phyloP scores from a whole-genome alignment of 139 green algal genomes.

The Volvox reticuliferus region DNA sequence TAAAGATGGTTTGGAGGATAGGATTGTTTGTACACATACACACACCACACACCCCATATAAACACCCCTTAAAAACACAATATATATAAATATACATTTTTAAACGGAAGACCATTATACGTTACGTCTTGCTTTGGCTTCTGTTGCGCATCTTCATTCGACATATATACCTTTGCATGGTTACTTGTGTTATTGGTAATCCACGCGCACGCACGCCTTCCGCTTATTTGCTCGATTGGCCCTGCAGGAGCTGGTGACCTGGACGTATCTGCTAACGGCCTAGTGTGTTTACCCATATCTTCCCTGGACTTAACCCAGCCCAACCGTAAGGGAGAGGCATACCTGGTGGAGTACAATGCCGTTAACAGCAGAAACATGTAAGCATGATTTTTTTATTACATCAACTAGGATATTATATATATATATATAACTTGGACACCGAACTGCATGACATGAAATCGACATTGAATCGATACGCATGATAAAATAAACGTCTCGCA shows the following conservation, averaged over 20 bases:
- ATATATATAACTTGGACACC: not conserved
- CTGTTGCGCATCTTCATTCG: no score
- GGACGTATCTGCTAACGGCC: not conserved
- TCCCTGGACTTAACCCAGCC: not conserved
- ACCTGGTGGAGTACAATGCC: not conserved
- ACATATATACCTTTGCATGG: not conserved
- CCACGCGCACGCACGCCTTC: no score
- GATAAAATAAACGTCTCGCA: no score
- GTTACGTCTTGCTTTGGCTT: no score
- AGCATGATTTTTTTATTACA: not conserved
- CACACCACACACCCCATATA: no score
- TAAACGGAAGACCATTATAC: no score
- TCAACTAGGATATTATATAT: not conserved
- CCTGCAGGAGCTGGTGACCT: not conserved
- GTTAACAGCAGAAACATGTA: conserved; percentile 33
- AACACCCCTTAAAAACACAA: no score
- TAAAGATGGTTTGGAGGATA: no score
- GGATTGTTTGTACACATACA: no score
- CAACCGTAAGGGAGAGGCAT: not conserved
- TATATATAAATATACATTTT: no score
- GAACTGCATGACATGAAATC: no score
- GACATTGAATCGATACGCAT: not conserved
- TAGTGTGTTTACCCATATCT: not conserved
- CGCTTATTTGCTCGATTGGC: not conserved
- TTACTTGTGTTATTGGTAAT: not conserved